Base-by-base conservation (phyloP, 331 rosid genomes). In the Quercus lobata region DNA sequence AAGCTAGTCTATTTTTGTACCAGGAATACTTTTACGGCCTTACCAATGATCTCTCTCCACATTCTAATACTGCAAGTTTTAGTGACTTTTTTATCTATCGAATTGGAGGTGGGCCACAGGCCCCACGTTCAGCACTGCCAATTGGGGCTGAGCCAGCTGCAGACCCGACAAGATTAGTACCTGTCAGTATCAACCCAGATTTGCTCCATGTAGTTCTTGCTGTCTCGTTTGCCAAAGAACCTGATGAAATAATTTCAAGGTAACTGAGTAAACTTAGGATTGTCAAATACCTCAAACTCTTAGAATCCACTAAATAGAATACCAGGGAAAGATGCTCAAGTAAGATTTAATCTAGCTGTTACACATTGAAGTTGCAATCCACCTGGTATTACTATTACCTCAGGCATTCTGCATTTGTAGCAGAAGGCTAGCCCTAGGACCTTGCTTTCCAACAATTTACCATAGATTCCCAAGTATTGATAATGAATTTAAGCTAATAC, bases 101-200 rank as follows among this genome's bases (percentile, higher is more conserved):
- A 81, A 83, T 93, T 78, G 99, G 98, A 25, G 99, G 99, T 1
- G 97, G 99, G 72, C 99, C 99, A 49, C 99, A 95, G 83, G 96
- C 99, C 78, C 99, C 98, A 0, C 97, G 96, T 9, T 95, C 98
- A 46, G 99, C 99, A 74, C 82, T 95, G 90, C 99, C 97, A 32
- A 91, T 95, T 84, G 99, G 99, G 74, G 99, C 99, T 55, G 98
- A 95, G 85, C 99, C 99, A 69, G 92, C 94, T 5, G 97, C 97
- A 29, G 99, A 93, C 72, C 98, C 99, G 53, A 93, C 94, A 35
- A 88, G 98, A 85, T 85, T 93, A 73, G 97, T 88, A 53, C 93
- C 92, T 73, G 94, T 91, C 56, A 91, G 88, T 79, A 88, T 91
- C 72, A 90, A 84, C 83, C 90, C 83, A 72, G 99, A 96, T 84